Conservation (phyloP, 176 grass and related monocot genomes). For the Paspalum vaginatum region DNA sequence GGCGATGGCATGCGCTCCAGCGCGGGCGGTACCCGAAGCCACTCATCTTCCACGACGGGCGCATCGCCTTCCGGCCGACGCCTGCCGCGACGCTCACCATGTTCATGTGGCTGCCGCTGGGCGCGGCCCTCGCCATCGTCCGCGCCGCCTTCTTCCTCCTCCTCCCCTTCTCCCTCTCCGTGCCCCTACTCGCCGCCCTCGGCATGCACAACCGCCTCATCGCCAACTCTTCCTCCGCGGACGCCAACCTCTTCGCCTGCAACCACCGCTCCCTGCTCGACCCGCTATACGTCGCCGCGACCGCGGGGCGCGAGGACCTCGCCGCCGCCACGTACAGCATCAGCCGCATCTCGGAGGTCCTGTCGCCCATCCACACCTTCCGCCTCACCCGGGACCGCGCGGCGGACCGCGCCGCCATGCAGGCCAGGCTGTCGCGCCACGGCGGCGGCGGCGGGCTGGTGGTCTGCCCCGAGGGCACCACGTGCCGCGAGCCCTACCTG, state of each 20-base stretch:
- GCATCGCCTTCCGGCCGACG: conserved; percentile 70
- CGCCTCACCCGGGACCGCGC: conserved; percentile 65
- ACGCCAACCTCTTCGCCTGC: conserved; percentile 58
- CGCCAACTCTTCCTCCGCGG: neutral
- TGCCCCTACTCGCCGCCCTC: conserved; percentile 50
- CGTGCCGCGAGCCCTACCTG: conserved; percentile 79
- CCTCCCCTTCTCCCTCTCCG: conserved; percentile 52
- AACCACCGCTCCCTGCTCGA: conserved; percentile 85
- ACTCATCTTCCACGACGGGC: conserved; percentile 88
- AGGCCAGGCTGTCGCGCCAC: neutral
- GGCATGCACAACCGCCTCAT: conserved; percentile 60
- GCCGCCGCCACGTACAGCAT: conserved; percentile 66
- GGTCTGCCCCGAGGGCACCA: conserved; percentile 84
- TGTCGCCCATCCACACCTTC: conserved; percentile 71
- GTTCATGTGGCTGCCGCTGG: conserved; percentile 78
- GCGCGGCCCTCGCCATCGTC: conserved; percentile 41
- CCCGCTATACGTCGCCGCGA: conserved; percentile 51
- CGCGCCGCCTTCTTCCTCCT: conserved; percentile 38
- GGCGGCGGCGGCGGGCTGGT: conserved; percentile 52
- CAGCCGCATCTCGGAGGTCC: conserved; percentile 67
- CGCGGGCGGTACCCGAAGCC: conserved; percentile 56
- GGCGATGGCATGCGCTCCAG: conserved; percentile 39
- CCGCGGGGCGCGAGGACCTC: conserved; percentile 34
- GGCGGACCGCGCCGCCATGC: conserved; percentile 55
- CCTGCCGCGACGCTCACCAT: conserved; percentile 48